These are phyloP conservation scores for Anisodus acutangulus DNA, from an alignment of 257 asterid genomes.

Conservation along the genomic window DNA sequence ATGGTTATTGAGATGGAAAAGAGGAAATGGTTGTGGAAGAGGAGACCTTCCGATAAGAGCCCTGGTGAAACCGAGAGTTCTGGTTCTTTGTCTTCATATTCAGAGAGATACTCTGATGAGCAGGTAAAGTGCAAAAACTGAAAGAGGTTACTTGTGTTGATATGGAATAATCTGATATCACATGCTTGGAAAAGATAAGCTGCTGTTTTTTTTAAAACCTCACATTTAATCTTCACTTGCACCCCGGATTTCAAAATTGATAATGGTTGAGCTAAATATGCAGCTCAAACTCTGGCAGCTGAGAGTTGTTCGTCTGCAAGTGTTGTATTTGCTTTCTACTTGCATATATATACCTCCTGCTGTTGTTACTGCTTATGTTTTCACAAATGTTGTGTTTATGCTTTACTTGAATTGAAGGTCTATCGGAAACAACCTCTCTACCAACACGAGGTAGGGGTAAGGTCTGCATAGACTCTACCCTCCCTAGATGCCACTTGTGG, in stretches of 20 bases:
- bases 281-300: conserved; percentile 6
- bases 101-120: conserved; percentile 71
- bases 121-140: conserved; percentile 45
- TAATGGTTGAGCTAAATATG: conserved; percentile 7
- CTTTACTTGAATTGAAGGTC: too few species aligned
- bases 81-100: conserved; percentile 61
- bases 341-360: not conserved
- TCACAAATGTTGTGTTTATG: too few species aligned
- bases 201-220: not conserved
- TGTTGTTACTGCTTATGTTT: too few species aligned
- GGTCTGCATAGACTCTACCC: too few species aligned
- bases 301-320: not conserved
- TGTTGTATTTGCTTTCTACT: conserved; percentile 2
- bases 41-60: conserved; percentile 64
- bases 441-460: too few species aligned
- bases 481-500: too few species aligned
- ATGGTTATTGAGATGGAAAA: conserved; percentile 54
- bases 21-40: conserved; percentile 83
- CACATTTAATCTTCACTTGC: not conserved
- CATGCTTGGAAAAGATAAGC: not conserved
- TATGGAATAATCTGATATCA: conserved; percentile 15
- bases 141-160: not conserved
- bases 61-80: conserved; percentile 78
- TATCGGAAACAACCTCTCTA: too few species aligned
- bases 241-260: not conserved